Conservation (phyloP, 2,329 filamentous ascomycete genomes). For the Didymella segeticola region DNA sequence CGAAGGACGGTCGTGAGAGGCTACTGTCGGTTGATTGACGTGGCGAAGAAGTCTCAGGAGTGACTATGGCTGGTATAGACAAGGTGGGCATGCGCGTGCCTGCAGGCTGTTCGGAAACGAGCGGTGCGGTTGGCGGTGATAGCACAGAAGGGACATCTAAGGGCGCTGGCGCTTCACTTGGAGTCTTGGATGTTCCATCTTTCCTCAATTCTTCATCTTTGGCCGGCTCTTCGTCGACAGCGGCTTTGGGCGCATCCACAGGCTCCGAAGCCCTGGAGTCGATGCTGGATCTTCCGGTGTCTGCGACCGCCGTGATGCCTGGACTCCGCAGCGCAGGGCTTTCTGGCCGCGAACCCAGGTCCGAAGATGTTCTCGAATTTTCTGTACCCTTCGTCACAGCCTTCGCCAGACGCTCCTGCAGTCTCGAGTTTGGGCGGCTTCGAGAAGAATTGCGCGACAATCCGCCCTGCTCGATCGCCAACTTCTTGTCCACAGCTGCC, state of each 20-base stretch:
- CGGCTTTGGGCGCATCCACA: constrained; percentile 18
- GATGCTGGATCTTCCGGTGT: constrained; percentile 54
- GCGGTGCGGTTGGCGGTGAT: constrained; percentile 23
- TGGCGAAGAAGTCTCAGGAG: constrained; percentile 36
- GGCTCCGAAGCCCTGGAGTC: constrained; percentile 50
- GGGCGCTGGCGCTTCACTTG: constrained; percentile 32
- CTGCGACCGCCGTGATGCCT: constrained; percentile 25
- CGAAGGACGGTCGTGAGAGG: constrained; percentile 40
- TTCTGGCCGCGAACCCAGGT: constrained; percentile 59
- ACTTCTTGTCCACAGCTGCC: constrained; percentile 35
- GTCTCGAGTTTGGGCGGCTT: constrained; percentile 74
- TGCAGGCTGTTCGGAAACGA: constrained; percentile 48
- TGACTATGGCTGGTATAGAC: constrained; percentile 42
- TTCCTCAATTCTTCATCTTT: constrained; percentile 21
- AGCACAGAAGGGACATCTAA: constrained; percentile 11
- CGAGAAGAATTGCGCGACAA: constrained; percentile 69
- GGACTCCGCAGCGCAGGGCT: constrained; percentile 56
- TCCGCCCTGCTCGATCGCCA: constrained; percentile 45
- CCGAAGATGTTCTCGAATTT: constrained; percentile 58
- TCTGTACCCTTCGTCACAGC: constrained; percentile 78
- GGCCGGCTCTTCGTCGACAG: constrained; percentile 22
- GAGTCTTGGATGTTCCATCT: constrained; percentile 30
- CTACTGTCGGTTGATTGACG: constrained; percentile 45
- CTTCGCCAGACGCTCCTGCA: constrained; percentile 88
- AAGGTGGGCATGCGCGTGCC: constrained; percentile 37